phyloP scores from a whole-genome alignment of 106 monocot species.

The Gastrodia elata region DNA sequence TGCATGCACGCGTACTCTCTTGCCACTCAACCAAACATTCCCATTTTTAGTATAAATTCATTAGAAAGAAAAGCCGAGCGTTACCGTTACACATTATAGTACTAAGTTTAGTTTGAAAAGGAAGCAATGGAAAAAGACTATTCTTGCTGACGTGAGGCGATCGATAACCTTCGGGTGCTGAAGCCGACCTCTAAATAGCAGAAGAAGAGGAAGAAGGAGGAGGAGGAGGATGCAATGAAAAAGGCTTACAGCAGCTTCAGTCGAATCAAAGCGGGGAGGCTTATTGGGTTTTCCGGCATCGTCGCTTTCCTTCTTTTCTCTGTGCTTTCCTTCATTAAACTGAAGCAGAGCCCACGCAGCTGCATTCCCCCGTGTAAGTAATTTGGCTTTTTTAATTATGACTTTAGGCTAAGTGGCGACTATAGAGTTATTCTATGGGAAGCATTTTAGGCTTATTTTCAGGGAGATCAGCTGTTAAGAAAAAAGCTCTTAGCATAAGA shows the following conservation, averaged over 20 bases:
- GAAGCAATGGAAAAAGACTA: too few species aligned
- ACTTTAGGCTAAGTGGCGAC: too few species aligned
- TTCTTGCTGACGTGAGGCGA: background rate
- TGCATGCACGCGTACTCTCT: too few species aligned
- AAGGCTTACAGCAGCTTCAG: background rate
- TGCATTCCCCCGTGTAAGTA: background rate
- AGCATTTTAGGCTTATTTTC: background rate
- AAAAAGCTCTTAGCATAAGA: background rate
- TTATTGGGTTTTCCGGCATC: background rate
- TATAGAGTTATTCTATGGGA: too few species aligned
- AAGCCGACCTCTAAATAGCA: background rate
- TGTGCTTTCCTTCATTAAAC: background rate
- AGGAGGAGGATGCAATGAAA: background rate
- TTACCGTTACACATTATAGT: too few species aligned
- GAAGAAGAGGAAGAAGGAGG: background rate
- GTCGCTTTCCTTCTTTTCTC: background rate
- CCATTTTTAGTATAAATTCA: too few species aligned
- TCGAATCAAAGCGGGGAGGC: background rate
- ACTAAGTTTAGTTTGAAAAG: too few species aligned
- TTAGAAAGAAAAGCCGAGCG: too few species aligned
- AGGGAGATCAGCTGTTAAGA: background rate
- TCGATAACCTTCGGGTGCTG: background rate
- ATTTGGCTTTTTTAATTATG: background rate
- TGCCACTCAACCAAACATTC: too few species aligned
- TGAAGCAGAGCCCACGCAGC: background rate